phyloP scores from a whole-genome alignment of 768 basidiomycete genomes.

The Leccinum fibrillosum region DNA sequence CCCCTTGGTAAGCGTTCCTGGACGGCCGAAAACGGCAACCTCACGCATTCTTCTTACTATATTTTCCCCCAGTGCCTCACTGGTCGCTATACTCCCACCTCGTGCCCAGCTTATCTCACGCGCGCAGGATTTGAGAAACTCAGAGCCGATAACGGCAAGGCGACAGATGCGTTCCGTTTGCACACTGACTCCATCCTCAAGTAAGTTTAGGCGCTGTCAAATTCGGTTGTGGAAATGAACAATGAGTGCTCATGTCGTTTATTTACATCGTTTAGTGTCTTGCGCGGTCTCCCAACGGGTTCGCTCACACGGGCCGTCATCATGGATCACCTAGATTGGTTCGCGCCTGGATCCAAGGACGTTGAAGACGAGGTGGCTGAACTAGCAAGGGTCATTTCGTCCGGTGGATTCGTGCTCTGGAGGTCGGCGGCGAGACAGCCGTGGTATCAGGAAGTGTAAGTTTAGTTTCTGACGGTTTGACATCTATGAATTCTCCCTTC shows the following conservation, averaged over 20 bases:
- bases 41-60: constrained; percentile 1
- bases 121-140: constrained; percentile 56
- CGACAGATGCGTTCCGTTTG: constrained; percentile 55
- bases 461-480: neutral
- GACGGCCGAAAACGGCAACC: neutral
- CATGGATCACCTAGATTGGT: constrained; percentile 72
- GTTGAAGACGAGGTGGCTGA: constrained; percentile 52
- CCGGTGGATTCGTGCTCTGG: constrained; percentile 64
- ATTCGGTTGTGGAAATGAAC: neutral
- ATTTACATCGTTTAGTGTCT: constrained; percentile 33
- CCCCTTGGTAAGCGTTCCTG: constrained; percentile 39
- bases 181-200: constrained; percentile 73
- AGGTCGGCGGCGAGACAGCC: constrained; percentile 60
- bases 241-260: neutral
- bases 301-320: constrained; percentile 62
- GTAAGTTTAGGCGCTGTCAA: constrained; percentile 33
- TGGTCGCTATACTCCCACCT: constrained; percentile 55
- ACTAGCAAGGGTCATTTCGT: constrained; percentile 52
- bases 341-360: constrained; percentile 45
- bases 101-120: constrained; percentile 64
- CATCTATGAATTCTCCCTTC: neutral
- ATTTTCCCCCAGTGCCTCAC: constrained; percentile 33
- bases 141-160: constrained; percentile 42
- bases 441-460: constrained; percentile 58
- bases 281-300: constrained; percentile 40